A percentile compares a stretch with the other conserved stretches of the same genome.
Conservation (phyloP, 179 eudicot species). For the Gypsophila paniculata region DNA sequence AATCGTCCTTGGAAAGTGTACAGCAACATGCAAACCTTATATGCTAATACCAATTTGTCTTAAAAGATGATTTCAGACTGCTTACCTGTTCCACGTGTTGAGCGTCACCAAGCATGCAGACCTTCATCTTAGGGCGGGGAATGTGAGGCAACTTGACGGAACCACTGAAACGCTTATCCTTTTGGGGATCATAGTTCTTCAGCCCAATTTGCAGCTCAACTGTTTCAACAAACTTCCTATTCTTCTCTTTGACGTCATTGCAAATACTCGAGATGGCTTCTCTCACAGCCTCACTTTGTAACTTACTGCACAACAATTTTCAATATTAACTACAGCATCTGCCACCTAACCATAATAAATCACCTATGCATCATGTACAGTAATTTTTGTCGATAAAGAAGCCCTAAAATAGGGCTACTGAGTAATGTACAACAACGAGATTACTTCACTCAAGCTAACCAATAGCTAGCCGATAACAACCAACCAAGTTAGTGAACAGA, state of each 20-base stretch:
- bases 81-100: conserved; percentile 89
- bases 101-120: conserved; percentile 97
- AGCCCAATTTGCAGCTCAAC: conserved; percentile 90
- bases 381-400: no score
- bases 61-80: not conserved
- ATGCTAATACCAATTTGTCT: not conserved
- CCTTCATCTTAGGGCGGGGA: conserved; percentile 90
- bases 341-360: not conserved
- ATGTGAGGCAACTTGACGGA: conserved; percentile 86
- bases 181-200: conserved; percentile 91
- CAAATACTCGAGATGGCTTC: conserved; percentile 51
- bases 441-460: no score
- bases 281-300: conserved; percentile 65
- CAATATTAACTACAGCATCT: not conserved
- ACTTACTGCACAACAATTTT: conserved; percentile 52
- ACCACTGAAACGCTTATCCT: conserved; percentile 98
- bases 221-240: conserved; percentile 68
- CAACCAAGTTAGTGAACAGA: no score
- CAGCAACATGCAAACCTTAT: no score
- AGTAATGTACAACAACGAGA: no score
- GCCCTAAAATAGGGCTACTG: no score
- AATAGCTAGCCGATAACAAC: no score
- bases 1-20: not conserved
- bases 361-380: not conserved
- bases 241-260: conserved; percentile 52